Conservation (phyloP, 2,329 filamentous ascomycete species). For the Dactylonectria estremocensis region DNA sequence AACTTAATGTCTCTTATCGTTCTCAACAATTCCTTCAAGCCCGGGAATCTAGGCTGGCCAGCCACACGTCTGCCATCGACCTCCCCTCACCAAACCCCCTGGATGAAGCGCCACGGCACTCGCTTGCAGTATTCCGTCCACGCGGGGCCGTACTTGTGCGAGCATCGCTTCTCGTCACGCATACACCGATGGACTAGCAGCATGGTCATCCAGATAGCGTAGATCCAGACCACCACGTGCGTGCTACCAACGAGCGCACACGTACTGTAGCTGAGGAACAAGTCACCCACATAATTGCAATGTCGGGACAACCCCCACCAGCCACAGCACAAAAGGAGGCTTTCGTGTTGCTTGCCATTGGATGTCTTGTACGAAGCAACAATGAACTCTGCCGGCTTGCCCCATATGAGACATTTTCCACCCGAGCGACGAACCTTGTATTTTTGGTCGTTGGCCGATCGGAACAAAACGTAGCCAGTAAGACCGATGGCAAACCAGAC, state of each 20-base stretch:
- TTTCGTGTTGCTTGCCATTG: slow-evolving; percentile 58
- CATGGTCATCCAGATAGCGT: slow-evolving; percentile 61
- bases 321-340: slow-evolving; percentile 47
- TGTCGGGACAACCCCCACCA: slow-evolving; percentile 52
- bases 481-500: slow-evolving; percentile 42
- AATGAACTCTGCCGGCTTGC: slow-evolving; percentile 57
- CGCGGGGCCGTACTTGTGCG: slow-evolving; percentile 60
- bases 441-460: slow-evolving; percentile 62
- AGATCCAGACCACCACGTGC: slow-evolving; percentile 60
- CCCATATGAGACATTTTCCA: slow-evolving; percentile 61
- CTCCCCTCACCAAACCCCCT: slow-evolving; percentile 46
- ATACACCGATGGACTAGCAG: slow-evolving; percentile 62
- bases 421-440: slow-evolving; percentile 57
- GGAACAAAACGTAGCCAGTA: slow-evolving; percentile 60
- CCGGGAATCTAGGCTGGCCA: no score
- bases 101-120: slow-evolving; percentile 60
- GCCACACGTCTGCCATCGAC: no score
- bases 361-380: slow-evolving; percentile 57
- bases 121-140: slow-evolving; percentile 61
- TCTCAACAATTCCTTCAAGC: no score
- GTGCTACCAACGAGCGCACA: slow-evolving; percentile 59
- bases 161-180: slow-evolving; percentile 62
- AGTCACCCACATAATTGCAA: slow-evolving; percentile 49
- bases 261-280: slow-evolving; percentile 54
- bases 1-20: no score